Evolutionary conservation across 2,329 filamentous ascomycete genomes (phyloP).

Genomic region (Dactylellina haptotyla): DNA sequence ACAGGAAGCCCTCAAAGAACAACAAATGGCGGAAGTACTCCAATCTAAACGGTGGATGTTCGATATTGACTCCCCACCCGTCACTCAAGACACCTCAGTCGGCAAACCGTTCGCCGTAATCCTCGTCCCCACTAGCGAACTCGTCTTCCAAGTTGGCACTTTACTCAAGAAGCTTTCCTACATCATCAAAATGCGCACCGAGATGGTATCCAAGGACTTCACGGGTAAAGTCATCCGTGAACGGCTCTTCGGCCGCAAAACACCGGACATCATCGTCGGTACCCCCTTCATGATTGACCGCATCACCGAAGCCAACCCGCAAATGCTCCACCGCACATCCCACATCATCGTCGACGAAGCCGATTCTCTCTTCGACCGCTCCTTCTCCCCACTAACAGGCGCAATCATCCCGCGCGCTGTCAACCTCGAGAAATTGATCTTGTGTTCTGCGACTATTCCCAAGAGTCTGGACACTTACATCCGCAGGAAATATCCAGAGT

Average conservation of each 20-base stretch:
- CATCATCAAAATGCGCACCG: conserved; percentile 84
- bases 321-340: conserved; percentile 88
- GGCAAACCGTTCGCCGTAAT: conserved; percentile 85
- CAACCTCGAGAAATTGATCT: conserved; percentile 83
- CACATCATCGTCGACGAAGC: conserved; percentile 95
- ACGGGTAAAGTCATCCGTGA: conserved; percentile 82
- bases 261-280: conserved; percentile 45
- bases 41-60: conserved; percentile 36
- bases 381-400: conserved; percentile 84
- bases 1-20: conserved; percentile 70
- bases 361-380: conserved; percentile 92
- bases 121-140: conserved; percentile 88
- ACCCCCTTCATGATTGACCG: conserved; percentile 90
- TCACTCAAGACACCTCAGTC: conserved; percentile 76
- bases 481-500: conserved; percentile 81
- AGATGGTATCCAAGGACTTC: conserved; percentile 80
- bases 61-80: conserved; percentile 65
- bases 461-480: conserved; percentile 86
- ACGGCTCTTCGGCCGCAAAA: conserved; percentile 79
- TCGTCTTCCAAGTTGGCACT: conserved; percentile 84
- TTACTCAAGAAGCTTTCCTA: conserved; percentile 87
- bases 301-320: conserved; percentile 88
- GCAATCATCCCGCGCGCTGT: conserved; percentile 82
- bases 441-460: conserved; percentile 97
- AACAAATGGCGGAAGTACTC: conserved; percentile 61